Percentiles rank a stretch among this genome's conserved stretches.
Conservation (phyloP, 441 rosid genomes). For the Macaranga tanarius region DNA sequence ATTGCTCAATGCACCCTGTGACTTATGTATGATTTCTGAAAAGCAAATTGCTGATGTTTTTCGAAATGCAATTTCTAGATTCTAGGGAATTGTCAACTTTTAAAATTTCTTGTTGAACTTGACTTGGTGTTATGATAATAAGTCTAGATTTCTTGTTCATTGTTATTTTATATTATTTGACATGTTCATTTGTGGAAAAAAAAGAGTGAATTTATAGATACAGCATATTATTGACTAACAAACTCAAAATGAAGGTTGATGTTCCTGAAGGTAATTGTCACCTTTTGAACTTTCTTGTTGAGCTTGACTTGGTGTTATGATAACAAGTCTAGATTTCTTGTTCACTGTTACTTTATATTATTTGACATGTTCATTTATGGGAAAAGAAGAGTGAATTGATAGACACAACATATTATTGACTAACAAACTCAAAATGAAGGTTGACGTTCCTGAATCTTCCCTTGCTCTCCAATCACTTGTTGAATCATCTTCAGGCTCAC, state of each 20-base stretch:
- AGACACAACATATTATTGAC: conserved; percentile 20
- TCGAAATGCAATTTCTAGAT: neutral
- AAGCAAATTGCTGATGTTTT: too few relatives aligned
- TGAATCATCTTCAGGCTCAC: conserved; percentile 65
- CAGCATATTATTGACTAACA: conserved; percentile 22
- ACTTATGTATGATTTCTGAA: neutral
- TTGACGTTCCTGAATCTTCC: conserved; percentile 77
- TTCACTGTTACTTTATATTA: too few relatives aligned
- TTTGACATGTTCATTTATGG: neutral
- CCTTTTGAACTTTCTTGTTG: neutral
- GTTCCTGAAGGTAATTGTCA: conserved; percentile 43
- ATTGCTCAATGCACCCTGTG: neutral
- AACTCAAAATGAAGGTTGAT: conserved; percentile 64
- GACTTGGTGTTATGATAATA: neutral
- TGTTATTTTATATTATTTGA: neutral
- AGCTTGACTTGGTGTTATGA: conserved; percentile 2
- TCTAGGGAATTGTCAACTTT: neutral
- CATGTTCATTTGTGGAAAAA: neutral
- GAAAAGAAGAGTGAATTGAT: neutral
- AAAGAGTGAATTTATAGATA: neutral
- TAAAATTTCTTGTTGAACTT: neutral
- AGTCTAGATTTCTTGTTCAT: neutral
- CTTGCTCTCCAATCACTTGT: conserved; percentile 67
- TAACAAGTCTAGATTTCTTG: neutral
- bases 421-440: conserved; percentile 46